A percentile compares a stretch with the other conserved stretches of the same genome.
phyloP scores from a whole-genome alignment of 495 filamentous ascomycete genomes.

The Hyaloscypha hepaticicola region DNA sequence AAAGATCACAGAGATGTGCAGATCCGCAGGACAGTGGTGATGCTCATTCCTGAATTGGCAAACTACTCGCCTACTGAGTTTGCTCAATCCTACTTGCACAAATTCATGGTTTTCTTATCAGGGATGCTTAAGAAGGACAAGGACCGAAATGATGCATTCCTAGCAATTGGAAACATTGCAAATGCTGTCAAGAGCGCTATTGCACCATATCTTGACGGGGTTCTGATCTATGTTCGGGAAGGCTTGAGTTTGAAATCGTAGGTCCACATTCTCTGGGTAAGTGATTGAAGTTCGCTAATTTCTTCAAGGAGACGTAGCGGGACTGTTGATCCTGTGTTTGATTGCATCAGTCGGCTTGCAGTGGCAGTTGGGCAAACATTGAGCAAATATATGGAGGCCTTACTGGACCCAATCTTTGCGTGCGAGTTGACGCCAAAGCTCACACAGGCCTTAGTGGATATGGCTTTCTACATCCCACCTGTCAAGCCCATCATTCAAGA shows the following conservation, averaged over 20 bases:
- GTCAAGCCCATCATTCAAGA: conserved; percentile 92
- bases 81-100: conserved; percentile 75
- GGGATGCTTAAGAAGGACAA: conserved; percentile 94
- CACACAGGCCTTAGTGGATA: conserved; percentile 92
- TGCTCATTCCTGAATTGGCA: conserved; percentile 88
- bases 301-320: conserved; percentile 59
- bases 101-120: conserved; percentile 95
- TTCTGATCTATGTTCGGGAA: conserved; percentile 87
- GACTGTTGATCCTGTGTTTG: conserved; percentile 88
- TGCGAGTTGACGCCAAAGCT: conserved; percentile 90
- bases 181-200: conserved; percentile 91
- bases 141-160: conserved; percentile 87
- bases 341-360: conserved; percentile 95
- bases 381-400: conserved; percentile 95
- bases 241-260: conserved; percentile 74
- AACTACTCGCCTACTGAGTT: conserved; percentile 90
- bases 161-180: conserved; percentile 95
- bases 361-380: conserved; percentile 93
- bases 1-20: conserved; percentile 88
- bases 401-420: conserved; percentile 94
- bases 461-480: conserved; percentile 97
- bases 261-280: conserved; percentile 4
- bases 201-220: conserved; percentile 90
- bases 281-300: conserved; percentile 10
- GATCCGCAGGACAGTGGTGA: conserved; percentile 83